Base-by-base conservation (phyloP, 306 rosid genomes). In the Begonia fuchsioides region DNA sequence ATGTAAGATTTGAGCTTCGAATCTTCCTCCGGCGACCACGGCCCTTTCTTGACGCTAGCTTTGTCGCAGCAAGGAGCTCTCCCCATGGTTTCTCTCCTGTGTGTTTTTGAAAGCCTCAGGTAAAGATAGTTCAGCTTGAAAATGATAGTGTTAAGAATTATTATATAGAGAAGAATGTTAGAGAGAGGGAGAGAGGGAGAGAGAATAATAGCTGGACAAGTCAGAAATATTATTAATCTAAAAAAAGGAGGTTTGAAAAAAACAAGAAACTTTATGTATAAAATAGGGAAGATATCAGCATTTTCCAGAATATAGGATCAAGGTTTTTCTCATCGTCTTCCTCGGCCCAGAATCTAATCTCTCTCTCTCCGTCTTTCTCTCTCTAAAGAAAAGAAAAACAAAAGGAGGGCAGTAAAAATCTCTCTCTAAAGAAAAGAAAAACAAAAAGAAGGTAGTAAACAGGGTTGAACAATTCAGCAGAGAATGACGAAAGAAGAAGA, bases 61-160 rank as follows among this genome's bases (percentile, higher is more conserved):
- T 90, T 90, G 86, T 90, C 98, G 70, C 98, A 90, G 72, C 98
- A 90, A 70, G 98, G 98, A 64, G 96, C 98, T 58, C 96, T 85
- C 15, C 98, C 98, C 98, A 90, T 90, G 39, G 51, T 26, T 56
- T 26, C 35, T 26, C 35, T 26, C 35, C 35, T 26, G 35, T 1
- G 35, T 26, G 35, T 26, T 26, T 2, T 26, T 26, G 32, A 26
- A 26, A 26, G 6, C 5, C 1, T 26, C 8, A 26, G 35, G 35
- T 3, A 26, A 26, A 26, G 35, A 26, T 4, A 26, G 35, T 26
- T 0, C 35, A 3, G 35, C 35, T 5, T 26, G 35, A 26, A 26
- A 26, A 26, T 57, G 68, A 44, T 67, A 17, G 67, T 49, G 53
- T 45, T 64, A 52, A 65, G 59, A 57, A 57, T 49, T 55, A 57